These are phyloP conservation scores for Phytophthora citricola DNA, from an alignment of 352 stramenopile genomes.

Conservation along the genomic window DNA sequence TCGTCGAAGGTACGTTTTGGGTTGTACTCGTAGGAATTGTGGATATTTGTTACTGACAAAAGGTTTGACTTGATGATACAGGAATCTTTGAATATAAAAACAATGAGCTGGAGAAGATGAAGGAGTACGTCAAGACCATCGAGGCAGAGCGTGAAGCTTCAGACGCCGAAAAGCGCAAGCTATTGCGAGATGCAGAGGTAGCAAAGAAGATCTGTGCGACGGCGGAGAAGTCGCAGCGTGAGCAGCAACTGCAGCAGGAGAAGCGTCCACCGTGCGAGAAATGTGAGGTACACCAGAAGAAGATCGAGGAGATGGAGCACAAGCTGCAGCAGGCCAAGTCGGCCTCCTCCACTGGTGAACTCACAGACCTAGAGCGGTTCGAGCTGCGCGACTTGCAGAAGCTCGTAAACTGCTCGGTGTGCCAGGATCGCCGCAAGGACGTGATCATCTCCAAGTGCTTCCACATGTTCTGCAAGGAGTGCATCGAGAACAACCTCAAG, in stretches of 20 bases:
- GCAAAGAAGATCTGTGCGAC: slow-evolving; percentile 69
- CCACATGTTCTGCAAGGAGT: slow-evolving; percentile 92
- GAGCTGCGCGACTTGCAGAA: slow-evolving; percentile 87
- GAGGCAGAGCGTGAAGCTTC: slow-evolving; percentile 60
- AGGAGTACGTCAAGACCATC: slow-evolving; percentile 61
- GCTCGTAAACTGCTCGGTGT: slow-evolving; percentile 86
- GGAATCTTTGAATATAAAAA: slow-evolving; percentile 66
- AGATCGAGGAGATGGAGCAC: slow-evolving; percentile 57
- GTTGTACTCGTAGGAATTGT: background rate
- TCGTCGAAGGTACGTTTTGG: slow-evolving; percentile 57
- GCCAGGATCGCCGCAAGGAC: slow-evolving; percentile 84
- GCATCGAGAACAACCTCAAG: slow-evolving; percentile 89
- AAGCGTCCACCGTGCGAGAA: slow-evolving; percentile 62
- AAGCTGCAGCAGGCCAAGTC: slow-evolving; percentile 48
- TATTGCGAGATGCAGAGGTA: slow-evolving; percentile 63
- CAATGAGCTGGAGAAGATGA: slow-evolving; percentile 73
- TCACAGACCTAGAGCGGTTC: slow-evolving; percentile 79
- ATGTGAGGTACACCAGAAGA: slow-evolving; percentile 63
- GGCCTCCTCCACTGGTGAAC: slow-evolving; percentile 38
- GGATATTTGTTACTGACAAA: slow-evolving; percentile 8
- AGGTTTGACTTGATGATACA: slow-evolving; percentile 20
- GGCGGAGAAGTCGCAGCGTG: slow-evolving; percentile 57
- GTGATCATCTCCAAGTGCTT: slow-evolving; percentile 91
- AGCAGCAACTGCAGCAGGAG: slow-evolving; percentile 62
- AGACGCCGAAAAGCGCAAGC: slow-evolving; percentile 65